Base-by-base conservation (phyloP, 2,329 filamentous ascomycete species). In the Ophiostoma quercus region DNA sequence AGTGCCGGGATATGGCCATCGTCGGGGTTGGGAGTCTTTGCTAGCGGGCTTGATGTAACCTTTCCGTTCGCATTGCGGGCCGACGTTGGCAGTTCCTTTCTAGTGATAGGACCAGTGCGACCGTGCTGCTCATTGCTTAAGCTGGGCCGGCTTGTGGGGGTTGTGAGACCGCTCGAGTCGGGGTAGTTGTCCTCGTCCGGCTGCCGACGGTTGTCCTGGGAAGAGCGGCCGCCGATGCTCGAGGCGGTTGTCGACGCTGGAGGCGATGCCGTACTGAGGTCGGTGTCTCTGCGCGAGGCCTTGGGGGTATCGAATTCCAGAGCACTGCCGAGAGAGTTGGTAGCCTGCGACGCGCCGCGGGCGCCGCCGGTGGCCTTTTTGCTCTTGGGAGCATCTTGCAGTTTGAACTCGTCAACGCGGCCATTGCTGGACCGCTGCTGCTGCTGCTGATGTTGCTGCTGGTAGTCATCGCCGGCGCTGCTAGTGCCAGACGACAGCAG, bases 371-470 rank as follows among this genome's bases (percentile, higher is more conserved):
- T 72, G 1, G 69, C 32, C 75, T 82, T 84, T 75, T 85, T 86
- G 75, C 83, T 85, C 78, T 88, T 90, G 0, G 92, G 92, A 1
- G 90, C 91, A 67, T 96, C 92, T 76, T 94, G 92, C 62, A 95
- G 79, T 79, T 90, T 92, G 79, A 94, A 94, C 37, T 88, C 87
- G 14, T 91, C 88, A 19, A 73, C 75, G 2, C 78, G 82, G 43
- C 78, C 32, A 25, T 65, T 78, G 72, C 79, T 82, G 0, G 77
- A 70, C 16, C 60, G 32, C n/a, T 74, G 62, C 68, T 79, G 81
- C 69, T 47, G 39, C 34, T 34, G 34, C 39, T 43, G 39, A 12
- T 43, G 39, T 14, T 43, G 9, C 39, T 43, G 43, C 16, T 47
- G 43, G 43, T 47, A 19, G 43, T 47, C 82, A 14, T 85, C 83